These are phyloP conservation scores for Clavispora asparagi DNA, from an alignment of 805 yeast genomes.

Conservation along the genomic window DNA sequence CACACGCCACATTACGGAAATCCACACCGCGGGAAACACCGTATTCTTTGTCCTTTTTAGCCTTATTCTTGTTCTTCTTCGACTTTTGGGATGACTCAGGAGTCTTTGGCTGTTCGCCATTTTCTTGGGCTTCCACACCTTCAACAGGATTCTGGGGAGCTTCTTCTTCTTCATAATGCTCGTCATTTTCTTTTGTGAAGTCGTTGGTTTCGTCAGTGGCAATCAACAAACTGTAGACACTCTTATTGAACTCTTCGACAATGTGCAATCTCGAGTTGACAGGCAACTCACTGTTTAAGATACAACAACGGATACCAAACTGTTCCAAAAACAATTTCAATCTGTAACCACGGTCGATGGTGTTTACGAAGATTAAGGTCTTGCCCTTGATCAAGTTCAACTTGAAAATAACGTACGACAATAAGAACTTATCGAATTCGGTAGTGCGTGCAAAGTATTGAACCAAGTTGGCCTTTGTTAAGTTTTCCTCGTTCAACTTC, in stretches of 20 bases:
- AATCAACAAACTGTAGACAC: conserved; percentile 77
- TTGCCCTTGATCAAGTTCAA: conserved; percentile 85
- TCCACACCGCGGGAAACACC: conserved; percentile 98
- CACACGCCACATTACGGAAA: conserved; percentile 94
- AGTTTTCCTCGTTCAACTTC: conserved; percentile 60
- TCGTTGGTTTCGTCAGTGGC: conserved; percentile 90
- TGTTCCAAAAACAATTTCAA: conserved; percentile 87
- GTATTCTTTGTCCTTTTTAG: conserved; percentile 64
- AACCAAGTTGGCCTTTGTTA: conserved; percentile 52
- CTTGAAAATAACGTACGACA: conserved; percentile 89
- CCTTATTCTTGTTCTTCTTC: conserved; percentile 20
- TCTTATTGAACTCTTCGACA: conserved; percentile 91
- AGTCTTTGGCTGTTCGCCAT: conserved; percentile 2
- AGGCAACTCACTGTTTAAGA: conserved; percentile 89
- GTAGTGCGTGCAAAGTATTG: conserved; percentile 84
- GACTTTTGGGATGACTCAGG: conserved; percentile 13
- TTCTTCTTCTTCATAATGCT: conserved; percentile 35
- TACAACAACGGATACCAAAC: conserved; percentile 86
- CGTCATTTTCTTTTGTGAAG: conserved; percentile 45
- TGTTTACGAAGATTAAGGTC: conserved; percentile 84
- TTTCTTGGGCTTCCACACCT: conserved; percentile 3
- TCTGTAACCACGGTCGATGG: conserved; percentile 92
- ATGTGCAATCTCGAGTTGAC: conserved; percentile 89
- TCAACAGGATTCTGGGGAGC: conserved; percentile 15
- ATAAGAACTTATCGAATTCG: conserved; percentile 87